Percentiles rank a stretch among this genome's conserved stretches.
Evolutionary conservation across 805 yeast genomes (phyloP).

Genomic region (Torulaspora maleeae): DNA sequence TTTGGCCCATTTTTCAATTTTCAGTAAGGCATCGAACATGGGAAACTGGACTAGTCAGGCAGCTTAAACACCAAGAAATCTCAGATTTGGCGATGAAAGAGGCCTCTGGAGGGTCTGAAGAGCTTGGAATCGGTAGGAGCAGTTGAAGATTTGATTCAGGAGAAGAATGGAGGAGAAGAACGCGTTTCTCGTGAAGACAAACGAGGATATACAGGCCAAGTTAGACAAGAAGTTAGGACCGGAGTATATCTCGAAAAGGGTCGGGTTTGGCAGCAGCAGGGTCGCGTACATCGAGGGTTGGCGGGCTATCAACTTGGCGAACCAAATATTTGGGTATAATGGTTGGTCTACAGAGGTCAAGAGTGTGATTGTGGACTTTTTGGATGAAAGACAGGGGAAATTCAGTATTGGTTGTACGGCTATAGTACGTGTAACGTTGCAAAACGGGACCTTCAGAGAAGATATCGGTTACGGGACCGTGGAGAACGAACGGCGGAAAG

Average conservation of each 20-base stretch:
- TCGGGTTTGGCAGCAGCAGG: constrained; percentile 66
- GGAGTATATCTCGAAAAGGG: constrained; percentile 68
- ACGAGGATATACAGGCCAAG: constrained; percentile 37
- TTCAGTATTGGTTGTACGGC: constrained; percentile 66
- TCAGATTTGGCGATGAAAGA: background rate
- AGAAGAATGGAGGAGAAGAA: constrained; percentile 26
- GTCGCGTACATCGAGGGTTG: constrained; percentile 80
- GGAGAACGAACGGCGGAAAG: constrained; percentile 66
- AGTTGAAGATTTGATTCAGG: background rate
- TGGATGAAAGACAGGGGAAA: constrained; percentile 58
- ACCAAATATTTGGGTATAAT: constrained; percentile 75
- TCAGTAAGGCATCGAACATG: constrained; percentile 4
- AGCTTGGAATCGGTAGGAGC: background rate
- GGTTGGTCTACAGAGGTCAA: constrained; percentile 78
- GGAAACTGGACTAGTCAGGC: constrained; percentile 5
- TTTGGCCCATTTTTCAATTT: constrained; percentile 8
- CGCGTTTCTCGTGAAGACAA: constrained; percentile 9
- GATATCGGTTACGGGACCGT: constrained; percentile 84
- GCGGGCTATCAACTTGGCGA: constrained; percentile 75
- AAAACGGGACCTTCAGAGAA: constrained; percentile 75
- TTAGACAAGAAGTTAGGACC: constrained; percentile 58
- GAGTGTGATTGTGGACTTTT: constrained; percentile 60
- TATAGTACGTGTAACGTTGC: constrained; percentile 64
- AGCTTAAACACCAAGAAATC: constrained; percentile 1
- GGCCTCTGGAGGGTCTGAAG: background rate